These are phyloP conservation scores for Phaffomyces opuntiae DNA, from an alignment of 805 yeast genomes.

Conservation along the genomic window DNA sequence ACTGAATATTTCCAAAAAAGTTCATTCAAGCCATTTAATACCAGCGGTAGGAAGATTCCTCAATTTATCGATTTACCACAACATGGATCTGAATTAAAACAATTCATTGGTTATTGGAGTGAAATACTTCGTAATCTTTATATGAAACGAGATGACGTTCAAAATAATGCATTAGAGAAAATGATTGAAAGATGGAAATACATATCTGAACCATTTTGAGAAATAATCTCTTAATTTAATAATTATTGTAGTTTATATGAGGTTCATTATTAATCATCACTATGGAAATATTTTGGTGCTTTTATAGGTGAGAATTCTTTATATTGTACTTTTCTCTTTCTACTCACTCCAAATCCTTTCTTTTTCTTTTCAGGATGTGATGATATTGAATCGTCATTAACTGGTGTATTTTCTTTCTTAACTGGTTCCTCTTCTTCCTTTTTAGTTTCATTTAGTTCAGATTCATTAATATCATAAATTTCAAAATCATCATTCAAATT, in stretches of 20 bases:
- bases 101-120: conserved; percentile 48
- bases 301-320: conserved; percentile 19
- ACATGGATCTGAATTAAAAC: conserved; percentile 22
- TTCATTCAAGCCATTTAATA: conserved; percentile 15
- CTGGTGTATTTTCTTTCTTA: not conserved
- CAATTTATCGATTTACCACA: conserved; percentile 23
- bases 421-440: not conserved
- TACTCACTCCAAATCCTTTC: conserved; percentile 18
- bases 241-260: not conserved
- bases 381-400: not conserved
- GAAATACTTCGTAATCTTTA: conserved; percentile 38
- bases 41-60: conserved; percentile 24
- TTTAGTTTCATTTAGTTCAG: not conserved
- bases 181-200: conserved; percentile 30
- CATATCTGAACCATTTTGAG: conserved; percentile 2
- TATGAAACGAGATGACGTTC: conserved; percentile 25
- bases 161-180: conserved; percentile 26
- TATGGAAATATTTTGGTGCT: conserved; percentile 16
- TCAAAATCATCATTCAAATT: conserved; percentile 12
- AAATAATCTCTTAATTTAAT: not conserved
- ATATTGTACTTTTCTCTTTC: conserved; percentile 17
- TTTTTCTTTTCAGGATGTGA: conserved; percentile 5
- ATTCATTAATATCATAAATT: conserved; percentile 10
- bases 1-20: conserved; percentile 34
- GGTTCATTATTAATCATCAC: conserved; percentile 6